Base-by-base conservation (phyloP, 805 yeast genomes). In the Kregervanrija delftensis region DNA sequence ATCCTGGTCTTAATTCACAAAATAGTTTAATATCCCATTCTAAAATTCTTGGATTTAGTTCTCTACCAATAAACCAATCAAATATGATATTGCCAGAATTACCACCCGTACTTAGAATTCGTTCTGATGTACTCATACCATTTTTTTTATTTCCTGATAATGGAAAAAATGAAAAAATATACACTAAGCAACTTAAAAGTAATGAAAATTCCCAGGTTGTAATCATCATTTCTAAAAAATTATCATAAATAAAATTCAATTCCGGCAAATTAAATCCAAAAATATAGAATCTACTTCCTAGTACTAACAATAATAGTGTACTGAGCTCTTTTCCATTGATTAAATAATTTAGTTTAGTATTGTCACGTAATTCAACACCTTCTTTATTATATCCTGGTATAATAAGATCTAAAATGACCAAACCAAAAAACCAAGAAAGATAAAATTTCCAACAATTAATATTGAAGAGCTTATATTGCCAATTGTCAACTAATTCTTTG, bases 41-140 rank as follows among this genome's bases (percentile, higher is more conserved):
- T 1, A 95, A 93, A 47, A 86, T 69, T 54, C 98, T 74, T 28
- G 98, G 99, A 61, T 93, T 93, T 58, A 93, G 71, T 66, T 91
- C 98, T 48, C 99, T 79, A 30, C 99, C 99, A 60, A 93, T 89
- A 59, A 89, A 93, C 97, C 96, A 90, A 59, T 93, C 96, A 60
- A 86, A 91, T 9, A 91, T 54, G 0, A 65, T 53, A 52, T 76
- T 80, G 0, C 87, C 86, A 0, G 95, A 73, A 65, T 91, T 91
- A 3, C 99, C 99, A 38, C 93, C 93, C 35, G 76, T 63, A 0
- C 97, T 90, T 42, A 93, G 70, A 35, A 93, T 78, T 51, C 86
- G 71, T 56, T 86, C 93, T 10, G 68, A 69, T 1, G 81, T 76
- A 0, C 73, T 76, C 4, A 55, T 45, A 5, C 82, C 83, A 57